phyloP scores from a whole-genome alignment of 257 asterid species.

The Petunia secreta region DNA sequence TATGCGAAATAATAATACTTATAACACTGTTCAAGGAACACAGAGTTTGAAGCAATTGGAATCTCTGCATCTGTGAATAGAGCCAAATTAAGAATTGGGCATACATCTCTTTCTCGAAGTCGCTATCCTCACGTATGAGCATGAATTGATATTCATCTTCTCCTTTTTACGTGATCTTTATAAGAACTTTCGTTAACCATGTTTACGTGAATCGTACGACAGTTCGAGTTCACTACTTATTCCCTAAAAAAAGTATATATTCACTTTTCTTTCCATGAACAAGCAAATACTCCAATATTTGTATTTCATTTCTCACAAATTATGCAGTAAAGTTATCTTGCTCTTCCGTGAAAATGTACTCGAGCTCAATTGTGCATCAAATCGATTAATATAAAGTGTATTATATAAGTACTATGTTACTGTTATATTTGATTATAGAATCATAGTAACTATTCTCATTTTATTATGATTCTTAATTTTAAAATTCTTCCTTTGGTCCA shows the following conservation, averaged over 20 bases:
- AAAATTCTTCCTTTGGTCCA: no score
- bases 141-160: background rate
- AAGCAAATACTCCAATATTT: background rate
- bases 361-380: no score
- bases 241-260: background rate
- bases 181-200: background rate
- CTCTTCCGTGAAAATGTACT: no score
- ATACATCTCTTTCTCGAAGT: background rate
- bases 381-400: no score
- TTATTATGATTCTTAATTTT: no score
- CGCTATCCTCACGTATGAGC: slow-evolving; percentile 1
- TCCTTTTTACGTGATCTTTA: background rate
- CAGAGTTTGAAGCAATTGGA: slow-evolving; percentile 20
- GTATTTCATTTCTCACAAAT: no score
- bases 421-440: no score
- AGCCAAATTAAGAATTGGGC: slow-evolving; percentile 19
- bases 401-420: no score
- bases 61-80: background rate
- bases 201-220: slow-evolving; percentile 12
- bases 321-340: no score
- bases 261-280: background rate
- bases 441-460: no score
- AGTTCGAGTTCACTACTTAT: background rate
- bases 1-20: background rate
- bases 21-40: background rate